Percentiles rank a stretch among this genome's conserved stretches.
These are phyloP conservation scores for Haplosporangium gracile DNA, from an alignment of 192 early-diverging fungal genomes.

Conservation along the genomic window DNA sequence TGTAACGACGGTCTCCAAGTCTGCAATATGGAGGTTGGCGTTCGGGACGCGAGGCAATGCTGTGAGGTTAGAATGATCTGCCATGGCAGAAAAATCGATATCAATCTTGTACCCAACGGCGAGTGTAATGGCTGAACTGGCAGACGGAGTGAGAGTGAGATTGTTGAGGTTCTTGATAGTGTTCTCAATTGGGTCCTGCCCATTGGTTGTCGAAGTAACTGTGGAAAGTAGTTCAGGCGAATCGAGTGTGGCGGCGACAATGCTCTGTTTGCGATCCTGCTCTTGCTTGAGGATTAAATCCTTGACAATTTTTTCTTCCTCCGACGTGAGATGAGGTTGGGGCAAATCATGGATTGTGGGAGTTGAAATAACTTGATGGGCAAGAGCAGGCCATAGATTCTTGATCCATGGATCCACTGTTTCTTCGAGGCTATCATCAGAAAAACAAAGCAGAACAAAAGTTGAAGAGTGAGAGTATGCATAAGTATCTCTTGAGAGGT, in stretches of 20 bases:
- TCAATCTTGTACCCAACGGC: slow-evolving; percentile 42
- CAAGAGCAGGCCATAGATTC: slow-evolving; percentile 82
- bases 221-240: background rate
- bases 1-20: background rate
- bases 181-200: slow-evolving; percentile 15
- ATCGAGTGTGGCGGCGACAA: background rate
- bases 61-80: slow-evolving; percentile 64
- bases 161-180: slow-evolving; percentile 9
- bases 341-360: slow-evolving; percentile 35
- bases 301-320: slow-evolving; percentile 43
- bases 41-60: slow-evolving; percentile 69
- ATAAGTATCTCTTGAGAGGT: too few relatives aligned
- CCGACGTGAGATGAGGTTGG: slow-evolving; percentile 22
- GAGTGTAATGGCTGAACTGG: background rate
- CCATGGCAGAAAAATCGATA: slow-evolving; percentile 64
- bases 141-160: slow-evolving; percentile 23
- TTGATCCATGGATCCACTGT: slow-evolving; percentile 94
- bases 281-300: slow-evolving; percentile 18
- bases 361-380: slow-evolving; percentile 48
- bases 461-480: too few relatives aligned
- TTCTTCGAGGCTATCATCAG: slow-evolving; percentile 76
- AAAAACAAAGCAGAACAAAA: background rate
- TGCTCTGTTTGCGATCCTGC: slow-evolving; percentile 1
- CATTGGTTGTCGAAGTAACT: background rate
- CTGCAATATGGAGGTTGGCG: slow-evolving; percentile 58